Evolutionary conservation across 2,329 filamentous ascomycete species (phyloP).

Genomic region (Lasiodiplodia citricola): DNA sequence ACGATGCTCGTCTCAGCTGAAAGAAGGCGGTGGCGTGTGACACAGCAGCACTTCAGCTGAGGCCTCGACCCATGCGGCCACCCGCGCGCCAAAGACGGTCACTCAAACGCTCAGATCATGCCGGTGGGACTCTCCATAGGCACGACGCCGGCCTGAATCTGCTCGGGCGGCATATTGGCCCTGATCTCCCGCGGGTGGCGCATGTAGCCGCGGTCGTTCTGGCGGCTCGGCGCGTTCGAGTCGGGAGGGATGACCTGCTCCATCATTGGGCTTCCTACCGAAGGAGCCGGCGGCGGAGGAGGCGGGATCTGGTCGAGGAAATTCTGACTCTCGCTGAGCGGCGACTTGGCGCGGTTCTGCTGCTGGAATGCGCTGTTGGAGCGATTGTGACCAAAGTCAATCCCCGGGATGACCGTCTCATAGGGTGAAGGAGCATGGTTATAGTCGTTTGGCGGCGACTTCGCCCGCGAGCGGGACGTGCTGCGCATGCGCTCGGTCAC

Average conservation of each 20-base stretch:
- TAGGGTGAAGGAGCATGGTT: slow-evolving; percentile 44
- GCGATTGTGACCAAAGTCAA: slow-evolving; percentile 12
- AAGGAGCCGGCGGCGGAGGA: slow-evolving; percentile 39
- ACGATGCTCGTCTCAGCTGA: slow-evolving; percentile 2
- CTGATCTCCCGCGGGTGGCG: slow-evolving; percentile 53
- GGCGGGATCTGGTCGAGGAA: slow-evolving; percentile 42
- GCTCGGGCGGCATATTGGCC: slow-evolving; percentile 57
- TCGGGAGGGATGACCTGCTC: slow-evolving; percentile 50
- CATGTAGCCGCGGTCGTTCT: slow-evolving; percentile 34
- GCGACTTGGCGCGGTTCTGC: slow-evolving; percentile 32
- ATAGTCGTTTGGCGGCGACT: slow-evolving; percentile 49
- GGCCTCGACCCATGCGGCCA: not conserved
- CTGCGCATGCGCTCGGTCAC: slow-evolving; percentile 65
- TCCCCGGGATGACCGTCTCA: slow-evolving; percentile 43
- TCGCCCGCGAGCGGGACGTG: slow-evolving; percentile 59
- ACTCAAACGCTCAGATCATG: slow-evolving; percentile 36
- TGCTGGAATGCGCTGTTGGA: slow-evolving; percentile 29
- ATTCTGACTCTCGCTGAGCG: slow-evolving; percentile 32
- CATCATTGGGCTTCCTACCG: slow-evolving; percentile 34
- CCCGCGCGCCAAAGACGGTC: not conserved
- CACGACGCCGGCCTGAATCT: slow-evolving; percentile 50
- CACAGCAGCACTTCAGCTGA: slow-evolving; percentile 4
- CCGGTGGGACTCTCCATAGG: slow-evolving; percentile 36
- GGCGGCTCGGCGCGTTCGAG: slow-evolving; percentile 4
- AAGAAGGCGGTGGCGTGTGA: not conserved